Percentiles rank a stretch among this genome's conserved stretches.
Evolutionary conservation across 2,329 filamentous ascomycete genomes (phyloP).

Genomic region (Colletotrichum spaethianum): DNA sequence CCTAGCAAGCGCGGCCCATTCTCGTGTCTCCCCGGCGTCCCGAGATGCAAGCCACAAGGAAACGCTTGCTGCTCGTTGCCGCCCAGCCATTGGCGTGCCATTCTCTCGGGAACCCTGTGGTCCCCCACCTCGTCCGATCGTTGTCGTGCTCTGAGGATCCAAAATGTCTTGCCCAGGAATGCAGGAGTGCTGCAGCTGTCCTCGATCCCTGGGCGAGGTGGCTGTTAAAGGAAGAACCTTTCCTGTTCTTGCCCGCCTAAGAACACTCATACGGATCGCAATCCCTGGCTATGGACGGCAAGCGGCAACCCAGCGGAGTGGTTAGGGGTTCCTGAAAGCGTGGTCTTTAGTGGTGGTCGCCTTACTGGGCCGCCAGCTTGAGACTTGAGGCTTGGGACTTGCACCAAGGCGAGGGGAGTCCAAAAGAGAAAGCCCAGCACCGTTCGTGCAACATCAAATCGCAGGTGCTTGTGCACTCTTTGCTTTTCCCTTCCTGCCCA

Average conservation of each 20-base stretch:
- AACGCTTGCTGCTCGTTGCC: neutral
- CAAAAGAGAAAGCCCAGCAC: neutral
- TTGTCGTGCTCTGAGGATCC: neutral
- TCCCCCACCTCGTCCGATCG: constrained; percentile 15
- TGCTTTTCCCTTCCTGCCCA: constrained; percentile 16
- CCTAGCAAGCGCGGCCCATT: constrained; percentile 1
- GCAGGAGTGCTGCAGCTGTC: constrained; percentile 16
- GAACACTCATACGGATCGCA: neutral
- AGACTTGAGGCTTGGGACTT: constrained; percentile 5
- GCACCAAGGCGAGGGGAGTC: neutral
- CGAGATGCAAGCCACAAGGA: constrained; percentile 26
- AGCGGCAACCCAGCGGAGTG: constrained; percentile 30
- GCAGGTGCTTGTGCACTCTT: constrained; percentile 3
- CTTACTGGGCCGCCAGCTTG: constrained; percentile 19
- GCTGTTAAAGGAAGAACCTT: constrained; percentile 16
- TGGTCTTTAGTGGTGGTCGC: constrained; percentile 10
- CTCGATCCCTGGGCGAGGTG: neutral
- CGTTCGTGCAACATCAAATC: neutral
- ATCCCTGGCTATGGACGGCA: constrained; percentile 18
- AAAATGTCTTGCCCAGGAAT: constrained; percentile 34
- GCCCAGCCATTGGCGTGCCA: constrained; percentile 32
- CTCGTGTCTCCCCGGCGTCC: constrained; percentile 16
- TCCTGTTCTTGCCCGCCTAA: neutral
- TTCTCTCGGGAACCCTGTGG: constrained; percentile 16
- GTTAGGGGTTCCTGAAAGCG: constrained; percentile 16